Conservation (phyloP, 2,329 filamentous ascomycete genomes). For the Neonectria coccinea region DNA sequence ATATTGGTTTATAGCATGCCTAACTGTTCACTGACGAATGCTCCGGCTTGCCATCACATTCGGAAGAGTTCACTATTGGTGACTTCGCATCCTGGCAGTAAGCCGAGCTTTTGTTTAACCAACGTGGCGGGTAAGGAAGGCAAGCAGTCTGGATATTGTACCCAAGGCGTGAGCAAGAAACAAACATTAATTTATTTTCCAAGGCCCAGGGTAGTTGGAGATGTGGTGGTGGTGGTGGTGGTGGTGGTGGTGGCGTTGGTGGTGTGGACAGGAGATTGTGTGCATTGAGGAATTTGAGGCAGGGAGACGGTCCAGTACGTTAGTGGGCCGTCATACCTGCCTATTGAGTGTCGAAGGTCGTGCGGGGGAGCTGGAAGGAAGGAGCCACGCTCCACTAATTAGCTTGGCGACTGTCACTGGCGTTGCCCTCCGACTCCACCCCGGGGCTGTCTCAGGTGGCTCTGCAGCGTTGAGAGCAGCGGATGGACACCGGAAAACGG, state of each 20-base stretch:
- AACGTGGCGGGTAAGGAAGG: constrained; percentile 2
- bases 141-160: not conserved
- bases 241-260: too few relatives aligned
- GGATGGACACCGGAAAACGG: constrained; percentile 17
- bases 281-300: constrained; percentile 1
- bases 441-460: constrained; percentile 28
- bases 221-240: constrained; percentile 26
- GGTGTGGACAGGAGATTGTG: constrained; percentile 17
- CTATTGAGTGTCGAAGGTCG: constrained; percentile 14
- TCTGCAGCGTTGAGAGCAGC: constrained; percentile 18
- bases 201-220: constrained; percentile 9
- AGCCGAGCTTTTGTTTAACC: not conserved
- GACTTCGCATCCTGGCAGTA: not conserved
- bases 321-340: not conserved
- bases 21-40: not conserved
- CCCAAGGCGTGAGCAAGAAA: constrained; percentile 10
- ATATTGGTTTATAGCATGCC: not conserved
- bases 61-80: too few relatives aligned
- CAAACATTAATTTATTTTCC: constrained; percentile 21
- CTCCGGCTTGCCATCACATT: not conserved
- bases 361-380: constrained; percentile 19
- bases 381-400: constrained; percentile 16
- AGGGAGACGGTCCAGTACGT: not conserved
- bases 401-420: constrained; percentile 10
- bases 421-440: not conserved